Evolutionary conservation across 2,329 filamentous ascomycete species (phyloP), one percentile per base, ranked within the genome.

Genomic region (Triangularia verruculosa): DNA sequence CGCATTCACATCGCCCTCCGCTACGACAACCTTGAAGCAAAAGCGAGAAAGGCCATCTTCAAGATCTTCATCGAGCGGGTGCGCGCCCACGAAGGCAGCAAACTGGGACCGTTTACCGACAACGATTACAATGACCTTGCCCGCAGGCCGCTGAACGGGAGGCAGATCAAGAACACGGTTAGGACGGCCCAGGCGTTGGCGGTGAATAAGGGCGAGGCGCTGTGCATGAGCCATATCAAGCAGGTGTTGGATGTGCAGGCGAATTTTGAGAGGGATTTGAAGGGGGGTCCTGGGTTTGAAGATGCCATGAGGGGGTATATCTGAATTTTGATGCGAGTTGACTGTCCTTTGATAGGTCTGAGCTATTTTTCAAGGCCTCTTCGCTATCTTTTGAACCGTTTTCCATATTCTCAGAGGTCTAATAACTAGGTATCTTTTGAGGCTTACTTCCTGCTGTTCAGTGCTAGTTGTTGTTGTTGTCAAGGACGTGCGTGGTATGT

Each of bases 151-250:
- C 80, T 85, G 63, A 85, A 85, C 64, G 83, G 83, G 11, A 78
- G 83, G 17, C 81, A 93, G 84, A 96, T 96, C 81, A 96, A 96
- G 80, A 96, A 96, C 74, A 89, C 89, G 11, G 88, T 96, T 57
- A 86, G 90, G 62, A 93, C 91, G 0, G 91, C 91, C 1, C 92
- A 96, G 75, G 90, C 90, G 0, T 82, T 97, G 15, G 92, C 93
- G 1, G 83, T 94, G 53, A 90, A 91, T 67, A 90, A 93, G 74
- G 81, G 84, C 25, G 84, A 88, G 64, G 79, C 85, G 3, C 82
- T 97, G 30, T 85, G 85, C 61, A 93, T 96, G 89, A 82, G 82
- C 57, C 92, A 96, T 72, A 89, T 97, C 73, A 86, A 85, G 69
- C 86, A 91, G 66, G 91, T 96, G 12, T 82, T 97, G n/a, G 90